Evolutionary conservation across 2,329 filamentous ascomycete genomes (phyloP).

Genomic region (Calonectria crousiana): DNA sequence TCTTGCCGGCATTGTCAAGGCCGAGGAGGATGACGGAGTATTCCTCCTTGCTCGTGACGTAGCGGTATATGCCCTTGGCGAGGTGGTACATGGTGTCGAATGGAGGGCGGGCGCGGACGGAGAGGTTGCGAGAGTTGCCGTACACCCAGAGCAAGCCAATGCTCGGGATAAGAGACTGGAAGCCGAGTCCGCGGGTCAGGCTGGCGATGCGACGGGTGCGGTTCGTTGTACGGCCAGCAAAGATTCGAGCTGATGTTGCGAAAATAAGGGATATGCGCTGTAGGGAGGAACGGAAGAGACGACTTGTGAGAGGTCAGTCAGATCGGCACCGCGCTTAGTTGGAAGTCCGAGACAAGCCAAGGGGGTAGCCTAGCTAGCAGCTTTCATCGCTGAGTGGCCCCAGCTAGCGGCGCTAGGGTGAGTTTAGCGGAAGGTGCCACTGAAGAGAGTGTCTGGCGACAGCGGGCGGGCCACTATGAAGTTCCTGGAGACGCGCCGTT

Average conservation of each 20-base stretch:
- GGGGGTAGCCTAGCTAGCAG: neutral
- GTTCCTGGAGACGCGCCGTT: neutral
- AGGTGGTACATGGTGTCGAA: constrained; percentile 85
- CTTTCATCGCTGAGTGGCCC: neutral
- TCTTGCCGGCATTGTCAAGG: constrained; percentile 98
- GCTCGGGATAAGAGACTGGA: neutral
- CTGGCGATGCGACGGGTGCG: neutral
- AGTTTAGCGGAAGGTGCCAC: constrained; percentile 31
- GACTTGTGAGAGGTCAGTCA: neutral
- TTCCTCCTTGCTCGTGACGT: constrained; percentile 98
- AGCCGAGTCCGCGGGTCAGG: too few relatives aligned
- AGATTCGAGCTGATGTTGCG: neutral
- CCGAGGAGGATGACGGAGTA: constrained; percentile 98
- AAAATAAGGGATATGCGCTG: neutral
- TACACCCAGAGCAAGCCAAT: constrained; percentile 11
- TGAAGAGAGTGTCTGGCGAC: constrained; percentile 33
- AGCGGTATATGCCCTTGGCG: constrained; percentile 92
- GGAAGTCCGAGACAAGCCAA: neutral
- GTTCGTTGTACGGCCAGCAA: neutral
- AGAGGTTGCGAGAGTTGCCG: neutral
- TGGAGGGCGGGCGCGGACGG: neutral
- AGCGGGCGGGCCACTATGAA: neutral
- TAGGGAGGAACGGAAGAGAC: neutral
- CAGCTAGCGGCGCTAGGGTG: constrained; percentile 3
- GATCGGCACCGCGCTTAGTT: neutral